Evolutionary conservation across 2,329 filamentous ascomycete genomes (phyloP), one percentile per base, ranked within the genome.

Genomic region (Berkeleyomyces rouxiae): DNA sequence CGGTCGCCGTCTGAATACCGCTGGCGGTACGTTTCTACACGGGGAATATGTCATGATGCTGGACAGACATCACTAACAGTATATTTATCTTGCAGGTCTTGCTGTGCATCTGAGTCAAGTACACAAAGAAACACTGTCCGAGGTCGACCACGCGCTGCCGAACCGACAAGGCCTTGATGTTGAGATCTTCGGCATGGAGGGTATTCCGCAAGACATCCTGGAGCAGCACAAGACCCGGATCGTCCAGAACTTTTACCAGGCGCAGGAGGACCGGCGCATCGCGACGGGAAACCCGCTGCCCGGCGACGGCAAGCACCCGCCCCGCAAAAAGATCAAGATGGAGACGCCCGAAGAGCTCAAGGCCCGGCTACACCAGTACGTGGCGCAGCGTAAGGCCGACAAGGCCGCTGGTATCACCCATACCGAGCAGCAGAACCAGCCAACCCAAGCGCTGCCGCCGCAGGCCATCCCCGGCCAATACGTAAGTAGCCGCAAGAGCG

Each of bases 121-220:
- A 58, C 93, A 99, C 78, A 99, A 99, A 74, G 91, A 96, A 73
- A 88, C 85, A 39, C 81, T 97, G 59, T 84, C 82, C 23, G 83
- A 84, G 53, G 90, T 99, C 70, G 92, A 96, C 69, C 96, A 97
- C 79, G 90, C 93, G 59, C 81, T 96, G 2, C 85, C 88, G 0
- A 92, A 92, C 70, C 85, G 93, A 66, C 83, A 89, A 67, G 86
- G 87, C 64, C 83, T 95, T 65, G 90, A 95, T 65, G 84, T 95
- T 65, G 93, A 99, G 74, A 96, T 99, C 70, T 99, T 97, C 72
- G 93, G 92, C 70, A 96, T 96, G 88, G 90, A 96, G 73, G 93
- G 93, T 70, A 89, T 97, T 44, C 93, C 93, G 2, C 86, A 90
- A 64, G 89, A 96, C 64, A 82, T 95, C 66, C 77, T 89, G 64